Conservation (phyloP, 768 basidiomycete genomes). For the Tylopilus sp. region DNA sequence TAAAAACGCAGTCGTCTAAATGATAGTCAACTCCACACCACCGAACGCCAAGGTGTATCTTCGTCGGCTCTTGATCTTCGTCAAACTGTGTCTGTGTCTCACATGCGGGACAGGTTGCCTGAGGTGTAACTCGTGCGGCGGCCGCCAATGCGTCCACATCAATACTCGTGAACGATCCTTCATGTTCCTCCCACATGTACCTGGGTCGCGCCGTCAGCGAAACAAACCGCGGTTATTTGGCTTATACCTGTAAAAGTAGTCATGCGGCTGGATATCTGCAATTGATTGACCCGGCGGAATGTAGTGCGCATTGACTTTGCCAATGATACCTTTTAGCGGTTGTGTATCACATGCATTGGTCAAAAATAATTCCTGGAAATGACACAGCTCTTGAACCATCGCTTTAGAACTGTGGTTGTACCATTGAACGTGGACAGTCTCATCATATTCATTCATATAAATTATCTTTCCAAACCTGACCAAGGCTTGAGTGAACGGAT, state of each 20-base stretch:
- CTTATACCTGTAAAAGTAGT: constrained; percentile 58
- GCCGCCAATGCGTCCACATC: constrained; percentile 22
- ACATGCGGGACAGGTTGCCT: constrained; percentile 56
- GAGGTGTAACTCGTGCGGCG: constrained; percentile 25
- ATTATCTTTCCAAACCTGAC: constrained; percentile 68
- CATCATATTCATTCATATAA: constrained; percentile 42
- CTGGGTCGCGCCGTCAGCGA: constrained; percentile 30
- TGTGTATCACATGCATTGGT: constrained; percentile 50
- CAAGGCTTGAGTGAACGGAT: background rate
- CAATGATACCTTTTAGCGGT: constrained; percentile 39
- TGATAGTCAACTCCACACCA: constrained; percentile 54
- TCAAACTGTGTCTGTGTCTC: constrained; percentile 30
- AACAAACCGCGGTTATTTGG: background rate
- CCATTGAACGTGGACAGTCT: constrained; percentile 67
- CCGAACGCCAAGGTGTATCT: constrained; percentile 40
- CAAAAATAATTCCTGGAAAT: constrained; percentile 65
- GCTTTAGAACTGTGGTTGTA: constrained; percentile 66
- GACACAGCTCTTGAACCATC: constrained; percentile 54
- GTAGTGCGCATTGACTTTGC: constrained; percentile 46
- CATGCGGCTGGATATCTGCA: constrained; percentile 29
- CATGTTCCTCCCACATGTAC: constrained; percentile 45
- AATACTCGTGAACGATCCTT: constrained; percentile 46
- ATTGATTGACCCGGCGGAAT: constrained; percentile 21
- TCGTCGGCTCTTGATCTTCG: constrained; percentile 27
- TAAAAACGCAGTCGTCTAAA: constrained; percentile 55